Evolutionary conservation across 495 filamentous ascomycete species (phyloP).

Genomic region (Podospora tetraspora): DNA sequence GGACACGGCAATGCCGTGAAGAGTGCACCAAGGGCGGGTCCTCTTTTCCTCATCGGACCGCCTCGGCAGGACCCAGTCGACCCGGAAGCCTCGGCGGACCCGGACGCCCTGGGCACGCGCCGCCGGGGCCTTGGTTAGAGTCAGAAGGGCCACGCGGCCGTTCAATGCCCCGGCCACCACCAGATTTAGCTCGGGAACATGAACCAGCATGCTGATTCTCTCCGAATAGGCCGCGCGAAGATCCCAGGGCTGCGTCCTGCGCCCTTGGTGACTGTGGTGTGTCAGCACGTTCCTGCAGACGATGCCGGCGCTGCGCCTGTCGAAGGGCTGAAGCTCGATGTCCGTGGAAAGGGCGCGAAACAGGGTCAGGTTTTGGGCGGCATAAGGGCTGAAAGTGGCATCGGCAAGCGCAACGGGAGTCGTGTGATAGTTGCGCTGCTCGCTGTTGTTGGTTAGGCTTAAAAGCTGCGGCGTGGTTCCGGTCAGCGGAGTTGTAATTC

Average conservation of each 20-base stretch:
- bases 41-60: constrained; percentile 31
- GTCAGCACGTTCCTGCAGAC: constrained; percentile 43
- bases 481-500: constrained; percentile 13
- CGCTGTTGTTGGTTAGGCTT: not conserved
- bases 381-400: constrained; percentile 11
- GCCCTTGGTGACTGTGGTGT: constrained; percentile 44
- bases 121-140: constrained; percentile 55
- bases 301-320: constrained; percentile 32
- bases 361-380: constrained; percentile 31
- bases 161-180: constrained; percentile 66
- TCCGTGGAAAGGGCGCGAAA: constrained; percentile 55
- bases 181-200: constrained; percentile 73
- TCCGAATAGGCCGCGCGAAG: constrained; percentile 44
- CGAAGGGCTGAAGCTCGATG: constrained; percentile 52
- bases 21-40: constrained; percentile 34
- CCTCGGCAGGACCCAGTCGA: constrained; percentile 42
- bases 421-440: not conserved
- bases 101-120: constrained; percentile 23
- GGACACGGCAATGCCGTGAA: constrained; percentile 41
- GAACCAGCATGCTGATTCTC: constrained; percentile 69
- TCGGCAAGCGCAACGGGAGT: constrained; percentile 4
- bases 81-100: constrained; percentile 35
- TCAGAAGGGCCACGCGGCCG: constrained; percentile 70
- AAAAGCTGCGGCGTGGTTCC: not conserved
- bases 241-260: constrained; percentile 31